Conservation (phyloP, 1,284 basidiomycete species). For the Heterobasidion parviporum region DNA sequence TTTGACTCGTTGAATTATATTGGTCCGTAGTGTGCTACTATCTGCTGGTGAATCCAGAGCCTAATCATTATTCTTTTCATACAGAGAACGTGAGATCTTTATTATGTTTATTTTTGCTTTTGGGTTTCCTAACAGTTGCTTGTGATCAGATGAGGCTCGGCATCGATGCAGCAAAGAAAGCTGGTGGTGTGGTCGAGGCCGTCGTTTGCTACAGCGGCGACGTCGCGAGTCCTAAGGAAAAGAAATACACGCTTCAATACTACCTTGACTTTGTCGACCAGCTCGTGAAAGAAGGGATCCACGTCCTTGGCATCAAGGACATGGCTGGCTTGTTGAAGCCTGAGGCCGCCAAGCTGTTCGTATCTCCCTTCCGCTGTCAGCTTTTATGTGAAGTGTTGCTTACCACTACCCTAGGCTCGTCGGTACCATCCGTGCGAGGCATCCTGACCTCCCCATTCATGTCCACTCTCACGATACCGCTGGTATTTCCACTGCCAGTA, state of each 20-base stretch:
- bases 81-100: constrained; percentile 49
- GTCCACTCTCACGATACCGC: constrained; percentile 99
- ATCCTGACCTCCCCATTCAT: constrained; percentile 97
- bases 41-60: neutral
- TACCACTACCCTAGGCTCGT: constrained; percentile 46
- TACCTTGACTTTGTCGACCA: constrained; percentile 95
- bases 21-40: constrained; percentile 40
- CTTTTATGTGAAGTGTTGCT: neutral
- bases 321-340: constrained; percentile 99
- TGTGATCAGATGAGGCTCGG: constrained; percentile 77
- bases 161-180: constrained; percentile 99
- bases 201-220: constrained; percentile 99
- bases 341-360: constrained; percentile 81
- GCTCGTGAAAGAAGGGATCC: constrained; percentile 93
- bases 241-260: constrained; percentile 97
- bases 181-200: constrained; percentile 95
- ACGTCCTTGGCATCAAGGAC: constrained; percentile 98
- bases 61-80: neutral
- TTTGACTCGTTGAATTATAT: constrained; percentile 99
- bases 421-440: constrained; percentile 89
- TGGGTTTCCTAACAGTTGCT: neutral
- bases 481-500: constrained; percentile 93
- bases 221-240: constrained; percentile 91
- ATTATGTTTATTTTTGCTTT: neutral
- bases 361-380: constrained; percentile 7